Percentiles rank a stretch among this genome's conserved stretches.
Evolutionary conservation across 306 rosid genomes (phyloP).

Genomic region (Castanea sativa): DNA sequence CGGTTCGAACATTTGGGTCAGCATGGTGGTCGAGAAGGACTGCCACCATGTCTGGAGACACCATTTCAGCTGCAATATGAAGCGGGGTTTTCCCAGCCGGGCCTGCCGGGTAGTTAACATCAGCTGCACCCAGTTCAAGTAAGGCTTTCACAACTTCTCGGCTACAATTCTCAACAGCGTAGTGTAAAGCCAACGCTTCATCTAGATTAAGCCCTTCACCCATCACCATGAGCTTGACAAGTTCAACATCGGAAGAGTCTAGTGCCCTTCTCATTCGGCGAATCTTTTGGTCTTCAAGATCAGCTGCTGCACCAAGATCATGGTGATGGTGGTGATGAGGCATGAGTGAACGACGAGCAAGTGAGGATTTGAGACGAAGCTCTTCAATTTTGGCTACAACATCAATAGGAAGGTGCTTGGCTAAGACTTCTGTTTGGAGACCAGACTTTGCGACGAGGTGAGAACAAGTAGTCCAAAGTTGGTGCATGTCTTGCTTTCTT

Average conservation of each 20-base stretch:
- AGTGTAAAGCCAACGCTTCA: constrained; percentile 86
- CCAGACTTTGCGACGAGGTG: constrained; percentile 92
- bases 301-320: constrained; percentile 58
- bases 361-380: constrained; percentile 83
- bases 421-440: constrained; percentile 82
- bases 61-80: constrained; percentile 86
- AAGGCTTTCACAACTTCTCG: constrained; percentile 92
- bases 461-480: constrained; percentile 93
- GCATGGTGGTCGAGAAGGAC: constrained; percentile 98
- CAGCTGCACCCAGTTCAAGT: constrained; percentile 89
- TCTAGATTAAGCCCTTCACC: constrained; percentile 95
- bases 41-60: constrained; percentile 96
- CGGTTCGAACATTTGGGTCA: constrained; percentile 82
- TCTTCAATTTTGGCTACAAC: constrained; percentile 87
- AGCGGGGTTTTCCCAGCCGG: constrained; percentile 83
- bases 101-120: constrained; percentile 79
- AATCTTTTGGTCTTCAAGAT: constrained; percentile 90
- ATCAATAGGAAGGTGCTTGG: constrained; percentile 87
- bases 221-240: constrained; percentile 97
- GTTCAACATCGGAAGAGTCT: constrained; percentile 92
- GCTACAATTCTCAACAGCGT: constrained; percentile 87
- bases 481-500: constrained; percentile 97
- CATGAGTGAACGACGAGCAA: constrained; percentile 61
- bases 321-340: constrained; percentile 52
- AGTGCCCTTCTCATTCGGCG: constrained; percentile 86